Conservation (phyloP, 2,329 filamentous ascomycete species). For the Cucurbitaria berberidis region DNA sequence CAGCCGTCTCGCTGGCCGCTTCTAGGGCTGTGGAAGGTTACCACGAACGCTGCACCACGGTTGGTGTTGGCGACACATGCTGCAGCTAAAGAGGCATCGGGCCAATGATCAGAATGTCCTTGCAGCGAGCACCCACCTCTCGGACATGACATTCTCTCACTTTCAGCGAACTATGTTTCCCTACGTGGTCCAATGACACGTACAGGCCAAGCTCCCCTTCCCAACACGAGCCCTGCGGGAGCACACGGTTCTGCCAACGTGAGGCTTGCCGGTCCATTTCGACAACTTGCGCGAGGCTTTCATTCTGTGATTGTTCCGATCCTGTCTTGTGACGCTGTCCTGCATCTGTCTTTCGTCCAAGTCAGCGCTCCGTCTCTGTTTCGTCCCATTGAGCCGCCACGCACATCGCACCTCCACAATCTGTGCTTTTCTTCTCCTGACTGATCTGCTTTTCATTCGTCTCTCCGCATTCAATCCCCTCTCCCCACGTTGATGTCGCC, state of each 20-base stretch:
- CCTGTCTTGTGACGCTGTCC: slow-evolving; percentile 43
- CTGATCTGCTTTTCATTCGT: slow-evolving; percentile 40
- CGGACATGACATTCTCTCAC: slow-evolving; percentile 37
- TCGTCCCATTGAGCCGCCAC: slow-evolving; percentile 42
- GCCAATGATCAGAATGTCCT: slow-evolving; percentile 34
- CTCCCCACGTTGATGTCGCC: slow-evolving; percentile 46
- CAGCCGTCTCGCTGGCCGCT: slow-evolving; percentile 13
- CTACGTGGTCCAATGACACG: slow-evolving; percentile 47
- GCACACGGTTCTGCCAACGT: slow-evolving; percentile 36
- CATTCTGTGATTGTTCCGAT: slow-evolving; percentile 27
- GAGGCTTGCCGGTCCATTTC: slow-evolving; percentile 41
- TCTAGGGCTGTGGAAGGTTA: slow-evolving; percentile 26
- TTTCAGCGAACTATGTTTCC: slow-evolving; percentile 33
- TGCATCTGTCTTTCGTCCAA: slow-evolving; percentile 38
- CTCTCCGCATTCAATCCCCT: slow-evolving; percentile 41
- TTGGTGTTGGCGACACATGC: slow-evolving; percentile 29
- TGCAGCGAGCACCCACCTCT: slow-evolving; percentile 33
- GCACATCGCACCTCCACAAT: slow-evolving; percentile 32
- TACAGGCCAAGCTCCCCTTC: slow-evolving; percentile 33
- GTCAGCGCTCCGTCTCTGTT: slow-evolving; percentile 28
- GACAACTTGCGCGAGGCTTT: slow-evolving; percentile 31
- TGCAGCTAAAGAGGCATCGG: slow-evolving; percentile 34
- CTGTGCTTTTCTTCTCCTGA: slow-evolving; percentile 30
- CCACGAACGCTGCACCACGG: slow-evolving; percentile 35
- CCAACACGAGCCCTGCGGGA: slow-evolving; percentile 31